Evolutionary conservation across 331 rosid species (phyloP), one percentile per base, ranked within the genome.

Genomic region (Cydonia oblonga): DNA sequence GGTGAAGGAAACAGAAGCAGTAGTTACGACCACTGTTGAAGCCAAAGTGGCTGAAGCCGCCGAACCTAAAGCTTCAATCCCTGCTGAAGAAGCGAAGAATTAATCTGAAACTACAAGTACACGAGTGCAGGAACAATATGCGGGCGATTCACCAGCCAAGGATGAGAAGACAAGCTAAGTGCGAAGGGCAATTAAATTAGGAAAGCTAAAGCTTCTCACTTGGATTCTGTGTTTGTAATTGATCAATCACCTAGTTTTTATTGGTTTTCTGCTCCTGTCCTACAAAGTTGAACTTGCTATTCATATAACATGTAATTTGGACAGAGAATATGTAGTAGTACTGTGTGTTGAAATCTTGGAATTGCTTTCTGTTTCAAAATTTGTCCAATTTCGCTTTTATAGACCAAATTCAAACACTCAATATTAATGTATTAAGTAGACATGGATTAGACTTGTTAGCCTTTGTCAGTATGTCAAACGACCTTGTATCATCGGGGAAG

Each of bases 51-150:
- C 28, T 28, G 78, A 71, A 62, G 28, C 25, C 67, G 40, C 19
- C 1, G 49, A 64, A 32, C 35, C 68, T 15, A 4, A 35, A 53
- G 81, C 69, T 75, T 73, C 80, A 1, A 65, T 53, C 44, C 40
- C 87, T 26, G 72, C 67, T 69, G 65, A 58, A 35, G 84, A 80
- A 75, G 70, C 49, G 44, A 77, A 79, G 71, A 72, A 54, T 13
- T 18, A 12, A 30, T 29, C 66, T 18, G 51, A 33, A 9, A 16
- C 66, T 28, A 24, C 1, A 2, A 19, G 11, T 22, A 3, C 4
- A 6, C 7, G 33, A 20, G 52, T 28, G 66, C 12, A 72, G 82
- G 70, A 72, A 72, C 61, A 49, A 49, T 49, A 49, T 5, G 29
- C 16, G 74, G 33, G 24, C 32, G 74, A 56, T 38, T 66, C 69